Evolutionary conservation across 169 alveolate genomes (phyloP).

Genomic region (Plasmodium gonderi): DNA sequence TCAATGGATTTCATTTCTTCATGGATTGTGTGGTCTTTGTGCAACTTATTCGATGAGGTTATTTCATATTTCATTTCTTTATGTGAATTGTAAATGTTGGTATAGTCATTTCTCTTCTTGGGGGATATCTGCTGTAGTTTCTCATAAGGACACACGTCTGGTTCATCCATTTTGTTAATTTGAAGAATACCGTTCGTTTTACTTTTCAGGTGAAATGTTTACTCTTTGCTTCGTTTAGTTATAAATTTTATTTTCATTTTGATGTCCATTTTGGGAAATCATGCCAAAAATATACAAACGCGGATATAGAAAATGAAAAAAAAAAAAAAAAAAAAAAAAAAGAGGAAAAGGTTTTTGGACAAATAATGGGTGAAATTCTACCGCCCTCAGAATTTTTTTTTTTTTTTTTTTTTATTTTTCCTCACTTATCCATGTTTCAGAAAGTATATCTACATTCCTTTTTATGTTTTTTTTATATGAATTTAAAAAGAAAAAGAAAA

Average conservation of each 20-base stretch:
- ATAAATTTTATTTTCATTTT: not conserved
- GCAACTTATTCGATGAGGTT: not conserved
- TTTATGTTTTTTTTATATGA: too few species aligned
- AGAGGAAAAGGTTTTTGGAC: not conserved
- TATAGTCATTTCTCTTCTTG: not conserved
- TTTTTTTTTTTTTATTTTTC: too few species aligned
- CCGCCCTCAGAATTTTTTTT: too few species aligned
- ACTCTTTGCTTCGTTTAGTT: not conserved
- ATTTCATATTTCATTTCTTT: not conserved
- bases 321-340: not conserved
- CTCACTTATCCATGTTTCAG: too few species aligned
- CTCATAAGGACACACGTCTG: not conserved
- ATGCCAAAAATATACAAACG: too few species aligned
- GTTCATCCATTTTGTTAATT: not conserved
- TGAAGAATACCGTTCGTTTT: not conserved
- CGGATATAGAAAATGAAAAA: not conserved
- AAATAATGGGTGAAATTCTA: too few species aligned
- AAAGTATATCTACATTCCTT: too few species aligned
- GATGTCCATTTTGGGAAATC: not conserved
- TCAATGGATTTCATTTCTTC: not conserved
- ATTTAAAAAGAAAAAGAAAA: too few species aligned
- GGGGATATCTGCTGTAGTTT: not conserved
- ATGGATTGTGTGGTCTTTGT: not conserved
- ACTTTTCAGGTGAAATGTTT: not conserved
- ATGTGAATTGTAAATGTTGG: not conserved